Conservation (phyloP, 2,329 filamentous ascomycete genomes). For the Aspergillus fischeri region DNA sequence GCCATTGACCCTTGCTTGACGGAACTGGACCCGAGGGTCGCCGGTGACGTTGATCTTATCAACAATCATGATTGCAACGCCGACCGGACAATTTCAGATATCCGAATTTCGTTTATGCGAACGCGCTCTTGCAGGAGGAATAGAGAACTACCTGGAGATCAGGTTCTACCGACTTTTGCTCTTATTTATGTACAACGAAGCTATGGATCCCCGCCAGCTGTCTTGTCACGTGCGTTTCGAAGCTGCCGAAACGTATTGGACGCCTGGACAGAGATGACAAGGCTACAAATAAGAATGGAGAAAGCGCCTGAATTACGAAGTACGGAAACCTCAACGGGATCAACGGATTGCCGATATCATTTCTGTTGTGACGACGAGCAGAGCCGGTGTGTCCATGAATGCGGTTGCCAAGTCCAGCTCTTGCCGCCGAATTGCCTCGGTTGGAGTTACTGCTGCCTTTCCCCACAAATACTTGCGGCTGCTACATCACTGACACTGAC, state of each 20-base stretch:
- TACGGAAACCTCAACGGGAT: background rate
- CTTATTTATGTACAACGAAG: slow-evolving; percentile 9
- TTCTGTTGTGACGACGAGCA: background rate
- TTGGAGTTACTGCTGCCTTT: background rate
- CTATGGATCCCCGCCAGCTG: slow-evolving; percentile 13
- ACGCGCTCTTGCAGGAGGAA: background rate
- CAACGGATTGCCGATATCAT: background rate
- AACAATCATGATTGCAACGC: slow-evolving; percentile 41
- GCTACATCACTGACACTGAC: background rate
- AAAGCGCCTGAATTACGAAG: background rate
- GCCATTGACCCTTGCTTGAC: slow-evolving; percentile 61
- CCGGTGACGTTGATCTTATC: slow-evolving; percentile 61
- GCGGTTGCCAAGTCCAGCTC: background rate
- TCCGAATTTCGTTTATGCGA: background rate
- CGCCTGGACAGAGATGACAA: slow-evolving; percentile 2
- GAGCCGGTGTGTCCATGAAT: background rate
- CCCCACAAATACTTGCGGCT: background rate
- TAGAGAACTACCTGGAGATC: background rate
- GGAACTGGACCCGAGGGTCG: slow-evolving; percentile 64
- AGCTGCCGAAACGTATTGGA: background rate
- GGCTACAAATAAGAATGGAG: slow-evolving; percentile 1
- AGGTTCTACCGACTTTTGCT: background rate
- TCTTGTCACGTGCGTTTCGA: slow-evolving; percentile 17
- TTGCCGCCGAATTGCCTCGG: background rate
- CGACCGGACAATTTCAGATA: background rate